Base-by-base conservation (phyloP, 106 monocot genomes). In the Iris macrosiphon region DNA sequence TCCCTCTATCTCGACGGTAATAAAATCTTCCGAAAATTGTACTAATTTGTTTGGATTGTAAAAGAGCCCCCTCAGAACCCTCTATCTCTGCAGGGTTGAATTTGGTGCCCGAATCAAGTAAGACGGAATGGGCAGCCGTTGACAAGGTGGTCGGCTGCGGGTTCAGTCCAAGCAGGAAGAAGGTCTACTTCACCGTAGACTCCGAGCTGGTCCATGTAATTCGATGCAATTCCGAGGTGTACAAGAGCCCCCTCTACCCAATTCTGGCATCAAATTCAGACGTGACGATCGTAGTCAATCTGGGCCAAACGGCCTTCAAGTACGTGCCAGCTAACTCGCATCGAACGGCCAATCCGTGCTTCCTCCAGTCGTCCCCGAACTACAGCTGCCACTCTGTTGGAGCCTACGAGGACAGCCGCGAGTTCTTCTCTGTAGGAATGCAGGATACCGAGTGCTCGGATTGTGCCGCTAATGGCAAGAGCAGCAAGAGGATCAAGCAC, bases 141-240 rank as follows among this genome's bases (percentile, higher is more conserved):
- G 68, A 78, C 77, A 78, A 49, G 55, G 77, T 78, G 33, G 67
- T 93, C 40, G 93, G 93, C 0, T 84, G 84, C 61, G 93, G 93
- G 7, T 84, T 77, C 63, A 60, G 73, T 28, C 93, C 88, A 16
- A 45, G 50, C 17, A 84, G 65, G 66, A 78, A 88, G 73, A 79
- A 73, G 65, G 93, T 88, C 16, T 81, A 73, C 77, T 79, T 94
- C 70, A 94, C 93, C 13, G 46, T 84, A 28, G 88, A 88, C 62
- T 71, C 75, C 20, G 58, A 70, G 17, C 19, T 94, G 25, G 35
- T 70, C 12, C 84, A 88, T 35, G 72, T 64, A n/a, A 62, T 88
- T 33, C 68, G 70, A 52, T 88, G 93, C 80, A 66, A 31, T 40
- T 84, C 93, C 1, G 81, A 84, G 18, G 55, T 62, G 1, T 94